A percentile compares a stretch with the other conserved stretches of the same genome.
phyloP scores from a whole-genome alignment of 192 early-diverging fungal genomes.

The Mortierella claussenii region DNA sequence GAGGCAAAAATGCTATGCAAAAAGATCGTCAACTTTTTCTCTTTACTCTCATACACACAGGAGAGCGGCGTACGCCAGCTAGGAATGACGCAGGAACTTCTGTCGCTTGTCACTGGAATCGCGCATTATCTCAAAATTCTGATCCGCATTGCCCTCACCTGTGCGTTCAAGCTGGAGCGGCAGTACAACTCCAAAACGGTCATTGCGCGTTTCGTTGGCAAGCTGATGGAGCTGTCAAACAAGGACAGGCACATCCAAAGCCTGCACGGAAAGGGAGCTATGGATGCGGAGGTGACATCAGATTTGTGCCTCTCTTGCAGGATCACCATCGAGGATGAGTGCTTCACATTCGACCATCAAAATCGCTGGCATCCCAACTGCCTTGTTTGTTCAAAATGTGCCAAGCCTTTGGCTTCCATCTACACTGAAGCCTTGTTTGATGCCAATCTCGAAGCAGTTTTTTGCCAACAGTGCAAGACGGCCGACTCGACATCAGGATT shows the following conservation, averaged over 20 bases:
- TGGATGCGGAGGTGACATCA: conserved; percentile 72
- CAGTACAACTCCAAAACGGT: conserved; percentile 60
- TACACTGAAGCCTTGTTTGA: conserved; percentile 66
- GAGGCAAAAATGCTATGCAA: conserved; percentile 97
- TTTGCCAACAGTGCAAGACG: conserved; percentile 66
- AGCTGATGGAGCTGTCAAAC: conserved; percentile 77
- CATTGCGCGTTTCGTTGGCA: conserved; percentile 78
- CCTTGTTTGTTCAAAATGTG: conserved; percentile 78
- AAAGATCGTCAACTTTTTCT: conserved; percentile 95
- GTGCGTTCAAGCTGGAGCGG: conserved; percentile 83
- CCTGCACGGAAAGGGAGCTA: conserved; percentile 29
- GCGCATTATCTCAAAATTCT: conserved; percentile 94
- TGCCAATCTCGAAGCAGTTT: conserved; percentile 45
- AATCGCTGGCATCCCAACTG: conserved; percentile 87
- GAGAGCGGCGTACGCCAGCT: conserved; percentile 61
- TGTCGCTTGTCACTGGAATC: conserved; percentile 88
- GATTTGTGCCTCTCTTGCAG: conserved; percentile 87
- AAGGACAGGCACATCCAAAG: conserved; percentile 61
- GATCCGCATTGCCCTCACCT: conserved; percentile 88
- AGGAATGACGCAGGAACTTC: conserved; percentile 85
- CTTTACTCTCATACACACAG: conserved; percentile 82
- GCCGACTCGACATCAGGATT: conserved; percentile 61
- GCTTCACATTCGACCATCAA: conserved; percentile 71
- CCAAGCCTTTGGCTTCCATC: conserved; percentile 29
- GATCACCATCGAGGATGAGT: conserved; percentile 87